Conservation (phyloP, 2,329 filamentous ascomycete species). For the Clonostachys byssicola region DNA sequence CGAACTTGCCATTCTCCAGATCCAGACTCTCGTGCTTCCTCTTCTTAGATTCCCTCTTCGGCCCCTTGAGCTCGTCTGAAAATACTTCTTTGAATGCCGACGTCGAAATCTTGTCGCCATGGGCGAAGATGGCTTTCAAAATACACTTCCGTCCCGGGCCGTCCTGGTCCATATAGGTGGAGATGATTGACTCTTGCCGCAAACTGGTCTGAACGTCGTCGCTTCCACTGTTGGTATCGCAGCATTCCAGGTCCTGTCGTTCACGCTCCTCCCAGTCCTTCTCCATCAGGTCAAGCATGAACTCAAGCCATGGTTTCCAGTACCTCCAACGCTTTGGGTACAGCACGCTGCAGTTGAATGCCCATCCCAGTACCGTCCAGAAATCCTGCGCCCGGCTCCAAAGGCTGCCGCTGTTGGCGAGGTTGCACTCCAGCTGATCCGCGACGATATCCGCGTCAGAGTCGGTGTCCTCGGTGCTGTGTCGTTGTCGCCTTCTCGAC, state of each 20-base stretch:
- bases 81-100: conserved; percentile 64
- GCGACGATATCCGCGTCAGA: conserved; percentile 38
- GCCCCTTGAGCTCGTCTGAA: conserved; percentile 50
- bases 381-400: conserved; percentile 81
- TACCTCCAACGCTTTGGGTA: conserved; percentile 73
- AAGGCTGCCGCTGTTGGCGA: conserved; percentile 62
- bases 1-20: conserved; percentile 55
- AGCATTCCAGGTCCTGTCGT: conserved; percentile 34
- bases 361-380: conserved; percentile 87
- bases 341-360: conserved; percentile 79
- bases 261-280: conserved; percentile 60
- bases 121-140: conserved; percentile 63
- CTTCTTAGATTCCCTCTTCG: conserved; percentile 37
- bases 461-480: conserved; percentile 34
- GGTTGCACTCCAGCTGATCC: conserved; percentile 49
- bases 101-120: conserved; percentile 49
- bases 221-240: conserved; percentile 5
- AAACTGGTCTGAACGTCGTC: conserved; percentile 17
- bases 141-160: conserved; percentile 45
- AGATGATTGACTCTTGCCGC: conserved; percentile 53
- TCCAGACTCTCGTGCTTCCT: conserved; percentile 48
- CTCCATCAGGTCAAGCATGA: conserved; percentile 75
- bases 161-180: conserved; percentile 49
- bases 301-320: conserved; percentile 78
- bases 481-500: conserved; percentile 6